A percentile compares a stretch with the other conserved stretches of the same genome.
phyloP scores from a whole-genome alignment of 108 stramenopile species.

The Skeletonema tropicum region DNA sequence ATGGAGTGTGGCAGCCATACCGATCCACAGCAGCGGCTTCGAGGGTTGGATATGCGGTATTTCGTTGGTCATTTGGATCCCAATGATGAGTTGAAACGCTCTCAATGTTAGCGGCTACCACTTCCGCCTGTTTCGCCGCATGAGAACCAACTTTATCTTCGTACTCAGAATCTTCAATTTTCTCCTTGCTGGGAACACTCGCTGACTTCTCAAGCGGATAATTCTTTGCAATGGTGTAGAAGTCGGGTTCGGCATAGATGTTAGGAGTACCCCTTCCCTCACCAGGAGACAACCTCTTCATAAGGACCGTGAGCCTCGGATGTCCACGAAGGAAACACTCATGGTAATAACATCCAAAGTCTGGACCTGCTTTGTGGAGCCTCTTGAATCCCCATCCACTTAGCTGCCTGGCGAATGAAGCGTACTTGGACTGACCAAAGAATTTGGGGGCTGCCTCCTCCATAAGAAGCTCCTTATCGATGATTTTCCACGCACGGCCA shows the following conservation, averaged over 20 bases:
- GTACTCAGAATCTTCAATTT: too few species aligned
- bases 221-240: not conserved
- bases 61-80: too few species aligned
- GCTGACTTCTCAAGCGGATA: not conserved
- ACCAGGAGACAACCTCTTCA: not conserved
- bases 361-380: not conserved
- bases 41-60: too few species aligned
- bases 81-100: too few species aligned
- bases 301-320: not conserved
- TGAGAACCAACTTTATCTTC: too few species aligned
- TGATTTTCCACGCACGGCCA: not conserved
- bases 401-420: slow-evolving; percentile 2
- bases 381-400: slow-evolving; percentile 2
- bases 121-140: too few species aligned
- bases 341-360: not conserved
- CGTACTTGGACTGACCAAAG: not conserved
- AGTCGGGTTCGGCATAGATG: not conserved
- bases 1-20: too few species aligned
- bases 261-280: not conserved
- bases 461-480: not conserved
- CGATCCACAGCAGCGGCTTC: too few species aligned
- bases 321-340: too few species aligned
- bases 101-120: too few species aligned
- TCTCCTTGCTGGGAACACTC: too few species aligned
- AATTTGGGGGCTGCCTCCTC: not conserved